A percentile compares a stretch with the other conserved stretches of the same genome.
phyloP scores from a whole-genome alignment of 2,329 filamentous ascomycete species.

The Neopestalotiopsis clavispora region DNA sequence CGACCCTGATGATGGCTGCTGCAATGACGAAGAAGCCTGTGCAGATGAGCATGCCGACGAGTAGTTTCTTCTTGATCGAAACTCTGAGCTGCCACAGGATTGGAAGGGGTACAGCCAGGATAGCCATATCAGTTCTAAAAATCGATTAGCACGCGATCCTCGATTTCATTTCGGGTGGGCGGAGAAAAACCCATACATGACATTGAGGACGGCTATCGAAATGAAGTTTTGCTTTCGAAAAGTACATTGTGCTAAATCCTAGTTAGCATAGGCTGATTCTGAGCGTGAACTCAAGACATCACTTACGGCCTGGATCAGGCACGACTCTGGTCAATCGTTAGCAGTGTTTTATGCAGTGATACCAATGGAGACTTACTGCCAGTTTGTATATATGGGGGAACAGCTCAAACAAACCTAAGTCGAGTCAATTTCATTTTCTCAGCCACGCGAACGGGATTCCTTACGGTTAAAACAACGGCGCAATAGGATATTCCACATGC shows the following conservation, averaged over 20 bases:
- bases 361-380: constrained; percentile 11
- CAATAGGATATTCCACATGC: constrained; percentile 33
- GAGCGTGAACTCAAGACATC: background rate
- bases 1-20: constrained; percentile 38
- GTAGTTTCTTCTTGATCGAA: constrained; percentile 34
- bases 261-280: background rate
- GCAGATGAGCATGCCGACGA: constrained; percentile 35
- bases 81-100: constrained; percentile 38
- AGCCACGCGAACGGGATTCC: background rate
- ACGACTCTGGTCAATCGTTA: background rate
- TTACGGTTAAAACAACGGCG: constrained; percentile 35
- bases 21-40: constrained; percentile 41
- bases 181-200: constrained; percentile 19
- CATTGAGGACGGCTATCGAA: constrained; percentile 34
- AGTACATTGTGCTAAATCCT: constrained; percentile 28
- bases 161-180: background rate
- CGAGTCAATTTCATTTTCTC: background rate
- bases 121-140: constrained; percentile 32
- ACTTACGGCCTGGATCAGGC: constrained; percentile 11
- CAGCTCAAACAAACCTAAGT: constrained; percentile 32
- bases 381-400: constrained; percentile 29
- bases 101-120: constrained; percentile 38
- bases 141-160: background rate
- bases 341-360: background rate
- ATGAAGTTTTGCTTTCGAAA: constrained; percentile 36